phyloP scores from a whole-genome alignment of 192 early-diverging fungal genomes.

The Coemansia sp. region DNA sequence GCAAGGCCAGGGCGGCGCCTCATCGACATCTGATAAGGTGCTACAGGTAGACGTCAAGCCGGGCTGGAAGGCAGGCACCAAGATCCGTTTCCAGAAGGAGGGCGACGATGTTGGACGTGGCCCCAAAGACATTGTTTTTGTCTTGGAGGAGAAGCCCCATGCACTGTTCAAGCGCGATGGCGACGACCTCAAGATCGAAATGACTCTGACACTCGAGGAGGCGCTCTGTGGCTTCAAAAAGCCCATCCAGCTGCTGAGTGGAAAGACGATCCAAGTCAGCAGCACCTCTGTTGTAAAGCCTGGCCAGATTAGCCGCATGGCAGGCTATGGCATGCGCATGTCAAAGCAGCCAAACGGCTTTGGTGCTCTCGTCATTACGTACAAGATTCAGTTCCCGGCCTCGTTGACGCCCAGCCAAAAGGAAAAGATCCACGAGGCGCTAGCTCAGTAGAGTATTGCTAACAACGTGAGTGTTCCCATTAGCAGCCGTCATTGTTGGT shows the following conservation, averaged over 20 bases:
- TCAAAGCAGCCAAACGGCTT: conserved; percentile 76
- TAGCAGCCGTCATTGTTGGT: too few relatives aligned
- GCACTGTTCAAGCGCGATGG: conserved; percentile 81
- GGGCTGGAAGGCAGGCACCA: conserved; percentile 98
- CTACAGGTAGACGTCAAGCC: conserved; percentile 82
- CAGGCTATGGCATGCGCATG: conserved; percentile 91
- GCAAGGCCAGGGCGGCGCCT: conserved; percentile 20
- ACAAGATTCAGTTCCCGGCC: conserved; percentile 77
- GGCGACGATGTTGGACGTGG: conserved; percentile 84
- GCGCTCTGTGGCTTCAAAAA: conserved; percentile 75
- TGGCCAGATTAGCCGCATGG: conserved; percentile 70
- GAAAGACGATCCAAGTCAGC: conserved; percentile 63
- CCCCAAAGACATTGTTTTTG: conserved; percentile 91
- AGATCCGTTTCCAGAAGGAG: conserved; percentile 84
- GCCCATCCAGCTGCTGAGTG: conserved; percentile 73
- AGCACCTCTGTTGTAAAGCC: conserved; percentile 64
- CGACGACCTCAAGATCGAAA: conserved; percentile 67
- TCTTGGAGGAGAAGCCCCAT: conserved; percentile 92
- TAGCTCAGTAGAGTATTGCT: conserved; percentile 12
- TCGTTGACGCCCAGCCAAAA: conserved; percentile 69
- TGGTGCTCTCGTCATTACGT: conserved; percentile 84
- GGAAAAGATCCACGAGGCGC: conserved; percentile 55
- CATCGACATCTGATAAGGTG: conserved; percentile 68
- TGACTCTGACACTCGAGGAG: conserved; percentile 73
- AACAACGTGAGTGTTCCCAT: too few relatives aligned